Base-by-base conservation (phyloP, 257 asterid genomes). In the Prunella vulgaris region DNA sequence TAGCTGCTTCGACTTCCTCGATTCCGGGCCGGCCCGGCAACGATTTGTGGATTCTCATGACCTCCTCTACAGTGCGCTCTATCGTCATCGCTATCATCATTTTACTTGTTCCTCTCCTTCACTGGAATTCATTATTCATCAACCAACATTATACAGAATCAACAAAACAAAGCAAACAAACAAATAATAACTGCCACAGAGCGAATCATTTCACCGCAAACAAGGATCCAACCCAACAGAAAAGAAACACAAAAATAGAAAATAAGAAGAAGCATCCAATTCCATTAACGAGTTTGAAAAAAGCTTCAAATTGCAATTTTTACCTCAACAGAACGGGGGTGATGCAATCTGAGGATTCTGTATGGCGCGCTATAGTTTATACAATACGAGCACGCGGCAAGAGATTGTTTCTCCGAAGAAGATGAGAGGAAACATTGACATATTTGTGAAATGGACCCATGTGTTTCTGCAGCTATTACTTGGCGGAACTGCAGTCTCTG, bases 1-100 rank as follows among this genome's bases (percentile, higher is more conserved):
- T 79, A 2, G 97, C 95, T 0, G 88, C 98, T 75, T 82, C 90
- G 0, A 92, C 84, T 40, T 90, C 98, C 48, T 90, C 98, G 52
- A 90, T 82, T 21, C 80, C 87, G 9, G 98, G 98, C 72, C 97
- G 79, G 7, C 78, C 48, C 38, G 97, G 97, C 51, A 92, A 53
- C 69, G 88, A 86, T 78, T 85, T 81, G 71, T 90, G 97, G 69
- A 84, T 68, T 65, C 80, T 80, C 97, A 86, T 90, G 49, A 90
- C 82, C 80, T 87, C 87, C 35, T 77, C 86, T 60, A 92, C 97
- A 3, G 86, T 88, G 14, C 74, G 86, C 20, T 88, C 97, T 18
- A 71, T 42, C 10, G 83, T 74, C 83, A 73, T 72, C 70, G 48
- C 76, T 5, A 77, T 64, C 79, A 2, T 25, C 69, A 49, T 18